A percentile compares a stretch with the other conserved stretches of the same genome.
Evolutionary conservation across 768 basidiomycete genomes (phyloP).

Genomic region (Phaeotremella skinneri): DNA sequence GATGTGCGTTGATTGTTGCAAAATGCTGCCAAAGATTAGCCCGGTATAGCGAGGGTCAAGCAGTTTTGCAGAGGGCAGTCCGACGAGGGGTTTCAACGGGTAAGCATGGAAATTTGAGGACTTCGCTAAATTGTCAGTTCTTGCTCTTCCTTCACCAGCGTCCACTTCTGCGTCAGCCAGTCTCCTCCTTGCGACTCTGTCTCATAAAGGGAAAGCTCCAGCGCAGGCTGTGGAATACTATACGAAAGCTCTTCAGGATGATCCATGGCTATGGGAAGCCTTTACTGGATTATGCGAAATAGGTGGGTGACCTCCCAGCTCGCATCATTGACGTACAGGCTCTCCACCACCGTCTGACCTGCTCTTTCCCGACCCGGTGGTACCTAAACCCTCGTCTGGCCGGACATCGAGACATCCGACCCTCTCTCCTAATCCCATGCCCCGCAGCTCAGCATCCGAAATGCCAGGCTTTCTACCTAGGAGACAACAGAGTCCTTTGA

Average conservation of each 20-base stretch:
- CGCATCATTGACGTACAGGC: constrained; percentile 2
- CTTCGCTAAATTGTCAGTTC: constrained; percentile 13
- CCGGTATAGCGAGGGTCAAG: constrained; percentile 35
- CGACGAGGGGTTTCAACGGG: constrained; percentile 19
- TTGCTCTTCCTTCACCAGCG: constrained; percentile 20
- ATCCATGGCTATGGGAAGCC: constrained; percentile 51
- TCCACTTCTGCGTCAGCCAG: constrained; percentile 21
- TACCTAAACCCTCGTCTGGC: constrained; percentile 18
- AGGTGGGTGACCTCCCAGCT: constrained; percentile 28
- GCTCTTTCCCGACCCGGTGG: constrained; percentile 37
- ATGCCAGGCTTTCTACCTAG: constrained; percentile 32
- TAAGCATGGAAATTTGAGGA: constrained; percentile 11
- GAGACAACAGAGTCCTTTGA: constrained; percentile 23
- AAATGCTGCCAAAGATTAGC: constrained; percentile 40
- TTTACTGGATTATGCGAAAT: constrained; percentile 48
- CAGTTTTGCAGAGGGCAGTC: constrained; percentile 34
- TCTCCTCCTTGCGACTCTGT: constrained; percentile 28
- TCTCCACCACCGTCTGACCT: constrained; percentile 24
- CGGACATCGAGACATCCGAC: constrained; percentile 27
- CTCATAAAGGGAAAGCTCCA: constrained; percentile 36
- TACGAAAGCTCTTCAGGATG: constrained; percentile 35
- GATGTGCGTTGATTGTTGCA: constrained; percentile 45
- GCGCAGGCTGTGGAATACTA: constrained; percentile 35
- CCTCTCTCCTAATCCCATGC: constrained; percentile 41
- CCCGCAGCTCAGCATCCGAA: constrained; percentile 41